These are phyloP conservation scores for Nicotiana noctiflora DNA, from an alignment of 257 asterid species.

Conservation along the genomic window DNA sequence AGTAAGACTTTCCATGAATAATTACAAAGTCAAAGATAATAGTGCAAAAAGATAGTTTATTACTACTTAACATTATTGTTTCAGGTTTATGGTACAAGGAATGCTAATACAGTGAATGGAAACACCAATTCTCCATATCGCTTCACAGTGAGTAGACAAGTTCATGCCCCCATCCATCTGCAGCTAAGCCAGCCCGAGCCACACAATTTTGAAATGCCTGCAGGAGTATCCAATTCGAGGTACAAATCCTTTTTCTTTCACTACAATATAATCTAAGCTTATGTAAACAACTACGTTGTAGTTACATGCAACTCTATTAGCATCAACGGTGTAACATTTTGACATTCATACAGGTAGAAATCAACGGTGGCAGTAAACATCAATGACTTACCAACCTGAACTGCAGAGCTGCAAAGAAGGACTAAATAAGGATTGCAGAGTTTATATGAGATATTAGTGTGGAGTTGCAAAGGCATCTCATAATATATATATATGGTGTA, in stretches of 20 bases:
- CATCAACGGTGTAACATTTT: neutral
- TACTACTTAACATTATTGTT: neutral
- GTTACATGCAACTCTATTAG: neutral
- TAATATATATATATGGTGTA: neutral
- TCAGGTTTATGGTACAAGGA: conserved; percentile 56
- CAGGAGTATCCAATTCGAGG: conserved; percentile 35
- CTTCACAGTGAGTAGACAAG: conserved; percentile 18
- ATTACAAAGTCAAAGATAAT: neutral
- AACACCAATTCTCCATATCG: conserved; percentile 26
- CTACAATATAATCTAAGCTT: neutral
- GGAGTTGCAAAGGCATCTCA: neutral
- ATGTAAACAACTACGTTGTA: neutral
- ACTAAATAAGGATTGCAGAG: neutral
- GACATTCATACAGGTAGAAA: neutral
- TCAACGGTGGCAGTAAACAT: neutral
- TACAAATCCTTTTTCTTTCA: neutral
- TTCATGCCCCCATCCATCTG: conserved; percentile 37
- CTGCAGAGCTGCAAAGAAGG: neutral
- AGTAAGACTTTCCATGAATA: neutral
- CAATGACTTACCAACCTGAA: neutral
- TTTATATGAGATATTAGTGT: neutral
- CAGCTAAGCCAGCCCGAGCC: conserved; percentile 53
- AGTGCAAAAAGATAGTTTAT: neutral
- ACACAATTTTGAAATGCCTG: conserved; percentile 15
- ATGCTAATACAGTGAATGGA: conserved; percentile 23